Evolutionary conservation across 257 asterid genomes (phyloP).

Genomic region (Solanum phureja): DNA sequence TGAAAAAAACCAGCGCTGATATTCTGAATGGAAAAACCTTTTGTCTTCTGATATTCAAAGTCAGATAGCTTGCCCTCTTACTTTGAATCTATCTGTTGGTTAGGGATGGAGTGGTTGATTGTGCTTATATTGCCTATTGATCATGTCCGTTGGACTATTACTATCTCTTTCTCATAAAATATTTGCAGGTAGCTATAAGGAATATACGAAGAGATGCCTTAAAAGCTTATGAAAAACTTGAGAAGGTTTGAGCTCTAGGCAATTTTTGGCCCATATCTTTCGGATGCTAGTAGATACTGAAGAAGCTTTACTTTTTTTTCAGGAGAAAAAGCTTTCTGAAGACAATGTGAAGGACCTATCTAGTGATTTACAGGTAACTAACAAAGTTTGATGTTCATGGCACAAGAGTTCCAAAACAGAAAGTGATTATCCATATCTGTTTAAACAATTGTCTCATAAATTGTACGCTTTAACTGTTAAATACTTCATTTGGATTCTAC

Average conservation of each 20-base stretch:
- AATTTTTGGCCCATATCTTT: neutral
- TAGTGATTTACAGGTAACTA: conserved; percentile 68
- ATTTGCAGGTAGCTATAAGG: conserved; percentile 80
- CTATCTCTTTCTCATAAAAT: neutral
- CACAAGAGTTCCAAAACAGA: neutral
- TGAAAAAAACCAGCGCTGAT: neutral
- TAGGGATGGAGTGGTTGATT: neutral
- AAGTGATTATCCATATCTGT: neutral
- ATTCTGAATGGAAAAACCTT: neutral
- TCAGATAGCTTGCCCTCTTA: neutral
- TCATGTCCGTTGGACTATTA: neutral
- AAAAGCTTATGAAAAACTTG: conserved; percentile 83
- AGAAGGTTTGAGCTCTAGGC: conserved; percentile 46
- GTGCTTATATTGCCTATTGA: neutral
- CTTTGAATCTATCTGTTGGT: neutral
- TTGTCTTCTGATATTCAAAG: neutral
- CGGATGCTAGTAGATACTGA: neutral
- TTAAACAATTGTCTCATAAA: neutral
- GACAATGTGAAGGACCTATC: conserved; percentile 90
- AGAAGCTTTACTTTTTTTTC: conserved; percentile 15
- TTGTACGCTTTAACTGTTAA: neutral
- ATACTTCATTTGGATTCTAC: neutral
- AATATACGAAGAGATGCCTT: conserved; percentile 96
- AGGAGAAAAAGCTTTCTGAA: conserved; percentile 96
- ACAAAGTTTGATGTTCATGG: neutral